Conservation (phyloP, 2,329 filamentous ascomycete species). For the Trichoderma cornu-damae region DNA sequence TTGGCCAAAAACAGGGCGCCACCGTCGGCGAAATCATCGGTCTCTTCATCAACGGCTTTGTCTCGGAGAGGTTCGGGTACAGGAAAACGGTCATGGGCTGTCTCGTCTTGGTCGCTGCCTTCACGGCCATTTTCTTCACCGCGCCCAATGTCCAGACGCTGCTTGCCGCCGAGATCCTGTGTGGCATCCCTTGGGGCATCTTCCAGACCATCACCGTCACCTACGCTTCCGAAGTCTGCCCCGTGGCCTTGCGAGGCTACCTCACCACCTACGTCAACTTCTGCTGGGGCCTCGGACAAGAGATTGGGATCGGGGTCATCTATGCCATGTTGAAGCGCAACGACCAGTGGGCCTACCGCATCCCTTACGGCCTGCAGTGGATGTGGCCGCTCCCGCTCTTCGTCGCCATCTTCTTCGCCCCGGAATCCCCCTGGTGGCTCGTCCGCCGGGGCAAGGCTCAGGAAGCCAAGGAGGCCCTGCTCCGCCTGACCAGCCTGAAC, state of each 20-base stretch:
- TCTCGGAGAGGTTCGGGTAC: slow-evolving; percentile 64
- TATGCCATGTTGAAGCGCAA: slow-evolving; percentile 59
- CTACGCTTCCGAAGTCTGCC: slow-evolving; percentile 68
- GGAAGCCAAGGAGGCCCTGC: slow-evolving; percentile 61
- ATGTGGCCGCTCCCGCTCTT: slow-evolving; percentile 68
- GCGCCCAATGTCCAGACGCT: slow-evolving; percentile 55
- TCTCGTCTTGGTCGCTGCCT: slow-evolving; percentile 49
- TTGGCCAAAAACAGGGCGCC: slow-evolving; percentile 21
- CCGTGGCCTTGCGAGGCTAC: slow-evolving; percentile 65
- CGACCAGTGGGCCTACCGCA: slow-evolving; percentile 65
- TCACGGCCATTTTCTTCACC: slow-evolving; percentile 61
- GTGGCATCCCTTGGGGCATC: slow-evolving; percentile 58
- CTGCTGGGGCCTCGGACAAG: slow-evolving; percentile 72
- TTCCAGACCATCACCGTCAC: slow-evolving; percentile 57
- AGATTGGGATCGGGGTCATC: slow-evolving; percentile 69
- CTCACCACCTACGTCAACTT: slow-evolving; percentile 72
- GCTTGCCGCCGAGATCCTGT: slow-evolving; percentile 57
- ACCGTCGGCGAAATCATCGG: slow-evolving; percentile 58
- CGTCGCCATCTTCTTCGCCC: slow-evolving; percentile 62
- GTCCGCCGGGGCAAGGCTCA: slow-evolving; percentile 60
- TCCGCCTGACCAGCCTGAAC: slow-evolving; percentile 59
- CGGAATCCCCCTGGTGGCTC: slow-evolving; percentile 72
- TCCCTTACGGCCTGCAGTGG: slow-evolving; percentile 71
- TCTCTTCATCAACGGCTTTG: slow-evolving; percentile 59
- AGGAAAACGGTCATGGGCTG: slow-evolving; percentile 58